Evolutionary conservation across 768 basidiomycete genomes (phyloP).

Genomic region (Mycena pura): DNA sequence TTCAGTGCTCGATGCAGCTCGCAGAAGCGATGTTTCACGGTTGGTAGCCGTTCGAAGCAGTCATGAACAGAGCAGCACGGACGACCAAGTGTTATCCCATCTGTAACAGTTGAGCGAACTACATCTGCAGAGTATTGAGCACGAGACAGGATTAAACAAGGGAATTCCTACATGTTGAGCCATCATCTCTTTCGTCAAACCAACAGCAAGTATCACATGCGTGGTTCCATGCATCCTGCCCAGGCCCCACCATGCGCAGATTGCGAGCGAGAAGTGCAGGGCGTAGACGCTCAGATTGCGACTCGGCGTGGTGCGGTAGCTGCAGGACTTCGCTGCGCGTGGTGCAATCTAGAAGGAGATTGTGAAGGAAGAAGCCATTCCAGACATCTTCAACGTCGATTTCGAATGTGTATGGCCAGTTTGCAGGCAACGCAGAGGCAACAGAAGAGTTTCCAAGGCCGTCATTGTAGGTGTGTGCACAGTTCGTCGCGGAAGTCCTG

Average conservation of each 20-base stretch:
- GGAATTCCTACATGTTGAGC: constrained; percentile 9
- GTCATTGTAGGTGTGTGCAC: constrained; percentile 37
- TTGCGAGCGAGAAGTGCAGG: constrained; percentile 33
- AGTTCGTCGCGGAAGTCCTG: constrained; percentile 37
- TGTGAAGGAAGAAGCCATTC: constrained; percentile 33
- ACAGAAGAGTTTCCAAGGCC: constrained; percentile 4
- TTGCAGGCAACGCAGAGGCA: constrained; percentile 7
- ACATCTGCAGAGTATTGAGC: neutral
- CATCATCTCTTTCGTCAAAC: constrained; percentile 14
- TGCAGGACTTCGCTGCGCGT: constrained; percentile 15
- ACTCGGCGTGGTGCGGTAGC: constrained; percentile 24
- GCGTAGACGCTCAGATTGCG: constrained; percentile 28
- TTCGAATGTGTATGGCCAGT: constrained; percentile 16
- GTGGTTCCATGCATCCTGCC: constrained; percentile 40
- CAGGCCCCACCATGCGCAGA: constrained; percentile 29
- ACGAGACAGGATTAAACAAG: neutral
- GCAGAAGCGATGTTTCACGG: neutral
- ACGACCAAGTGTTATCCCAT: constrained; percentile 1
- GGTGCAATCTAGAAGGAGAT: constrained; percentile 28
- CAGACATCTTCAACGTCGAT: constrained; percentile 33
- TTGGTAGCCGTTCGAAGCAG: neutral
- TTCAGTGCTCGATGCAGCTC: neutral
- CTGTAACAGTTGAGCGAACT: constrained; percentile 1
- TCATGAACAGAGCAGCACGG: neutral
- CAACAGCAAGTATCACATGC: constrained; percentile 36